These are phyloP conservation scores for Aureobasidium mangrovei DNA, from an alignment of 2,329 filamentous ascomycete genomes.

Conservation along the genomic window DNA sequence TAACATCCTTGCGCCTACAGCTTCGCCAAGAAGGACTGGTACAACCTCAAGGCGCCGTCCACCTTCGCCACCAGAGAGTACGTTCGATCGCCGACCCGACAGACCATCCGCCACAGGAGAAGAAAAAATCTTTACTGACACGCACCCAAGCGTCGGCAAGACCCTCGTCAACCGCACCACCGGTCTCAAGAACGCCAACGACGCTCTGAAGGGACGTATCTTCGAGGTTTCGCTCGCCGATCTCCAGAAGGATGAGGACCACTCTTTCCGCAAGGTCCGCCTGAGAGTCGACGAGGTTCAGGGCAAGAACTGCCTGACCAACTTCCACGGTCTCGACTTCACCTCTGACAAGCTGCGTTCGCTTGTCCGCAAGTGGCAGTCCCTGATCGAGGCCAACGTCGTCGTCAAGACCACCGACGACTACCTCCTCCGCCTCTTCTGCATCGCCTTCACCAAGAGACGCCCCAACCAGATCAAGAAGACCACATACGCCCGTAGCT, in stretches of 20 bases:
- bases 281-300: conserved; percentile 97
- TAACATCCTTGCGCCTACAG: conserved; percentile 26
- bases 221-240: conserved; percentile 98
- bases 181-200: conserved; percentile 99
- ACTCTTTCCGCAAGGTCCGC: conserved; percentile 99
- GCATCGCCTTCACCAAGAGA: conserved; percentile 98
- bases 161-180: conserved; percentile 99
- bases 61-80: conserved; percentile 90
- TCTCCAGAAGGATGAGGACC: conserved; percentile 99
- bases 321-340: conserved; percentile 99
- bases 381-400: conserved; percentile 98
- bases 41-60: conserved; percentile 94
- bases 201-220: conserved; percentile 96
- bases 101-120: conserved; percentile 9
- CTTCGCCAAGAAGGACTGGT: conserved; percentile 79
- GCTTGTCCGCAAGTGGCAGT: conserved; percentile 99
- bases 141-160: conserved; percentile 65
- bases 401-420: conserved; percentile 99
- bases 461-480: conserved; percentile 99
- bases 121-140: conserved; percentile 25
- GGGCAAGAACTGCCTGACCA: conserved; percentile 99
- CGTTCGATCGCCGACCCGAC: conserved; percentile 38
- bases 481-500: conserved; percentile 96
- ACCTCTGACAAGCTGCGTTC: conserved; percentile 99
- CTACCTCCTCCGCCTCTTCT: conserved; percentile 98